Percentiles rank a stretch among this genome's conserved stretches.
These are phyloP conservation scores for Rhypophila decipiens DNA, from an alignment of 495 filamentous ascomycete species.

Conservation along the genomic window DNA sequence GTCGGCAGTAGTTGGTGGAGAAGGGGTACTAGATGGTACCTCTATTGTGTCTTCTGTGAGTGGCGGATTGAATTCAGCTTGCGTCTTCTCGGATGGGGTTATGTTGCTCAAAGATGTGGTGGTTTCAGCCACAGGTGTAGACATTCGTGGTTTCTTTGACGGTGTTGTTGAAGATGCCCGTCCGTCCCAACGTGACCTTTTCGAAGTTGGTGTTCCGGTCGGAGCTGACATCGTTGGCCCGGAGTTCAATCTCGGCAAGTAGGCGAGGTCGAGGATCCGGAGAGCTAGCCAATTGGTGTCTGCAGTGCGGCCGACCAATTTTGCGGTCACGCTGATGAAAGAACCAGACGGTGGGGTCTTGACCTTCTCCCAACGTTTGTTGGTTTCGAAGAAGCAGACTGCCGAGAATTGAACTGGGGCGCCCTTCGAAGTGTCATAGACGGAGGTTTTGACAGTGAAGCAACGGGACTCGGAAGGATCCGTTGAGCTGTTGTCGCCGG, in stretches of 20 bases:
- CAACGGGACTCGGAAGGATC: not conserved
- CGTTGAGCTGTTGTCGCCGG: not conserved
- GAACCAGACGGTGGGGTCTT: not conserved
- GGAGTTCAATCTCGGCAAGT: not conserved
- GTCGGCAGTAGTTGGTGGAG: conserved; percentile 1
- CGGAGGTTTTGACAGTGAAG: not conserved
- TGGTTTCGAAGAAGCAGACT: conserved; percentile 1
- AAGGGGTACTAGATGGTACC: not conserved
- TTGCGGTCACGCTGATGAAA: not conserved
- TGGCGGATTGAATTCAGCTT: not conserved
- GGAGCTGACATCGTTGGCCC: not conserved
- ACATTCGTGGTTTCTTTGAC: not conserved
- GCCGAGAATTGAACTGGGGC: not conserved
- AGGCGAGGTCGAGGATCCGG: not conserved
- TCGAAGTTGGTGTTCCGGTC: not conserved
- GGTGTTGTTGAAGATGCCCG: conserved; percentile 1
- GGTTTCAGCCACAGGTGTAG: not conserved
- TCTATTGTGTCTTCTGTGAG: not conserved
- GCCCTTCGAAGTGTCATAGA: not conserved
- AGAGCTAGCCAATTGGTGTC: not conserved
- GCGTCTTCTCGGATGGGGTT: conserved; percentile 1
- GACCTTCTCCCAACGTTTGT: conserved; percentile 1
- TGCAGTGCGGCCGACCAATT: not conserved
- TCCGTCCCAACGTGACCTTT: conserved; percentile 1
- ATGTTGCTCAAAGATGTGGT: too few species aligned